Percentiles rank a stretch among this genome's conserved stretches.
Evolutionary conservation across 352 stramenopile genomes (phyloP).

Genomic region (Pythium folliculosum): DNA sequence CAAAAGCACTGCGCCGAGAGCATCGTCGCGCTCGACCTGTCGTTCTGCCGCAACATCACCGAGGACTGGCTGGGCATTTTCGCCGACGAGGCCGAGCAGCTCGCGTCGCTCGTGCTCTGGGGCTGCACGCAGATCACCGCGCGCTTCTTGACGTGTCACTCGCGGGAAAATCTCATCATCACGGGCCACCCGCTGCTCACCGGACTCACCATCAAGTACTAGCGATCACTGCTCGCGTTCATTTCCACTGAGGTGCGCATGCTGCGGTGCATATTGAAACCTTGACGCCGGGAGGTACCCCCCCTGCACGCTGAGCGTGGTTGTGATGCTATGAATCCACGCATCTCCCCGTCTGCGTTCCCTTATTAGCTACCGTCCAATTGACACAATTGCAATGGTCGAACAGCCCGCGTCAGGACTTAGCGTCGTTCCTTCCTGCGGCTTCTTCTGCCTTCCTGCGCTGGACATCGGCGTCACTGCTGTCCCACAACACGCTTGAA

Average conservation of each 20-base stretch:
- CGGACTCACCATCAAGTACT: conserved; percentile 73
- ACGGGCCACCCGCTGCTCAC: conserved; percentile 71
- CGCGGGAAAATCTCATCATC: conserved; percentile 60
- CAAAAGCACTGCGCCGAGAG: conserved; percentile 49
- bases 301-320: neutral
- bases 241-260: too few species aligned
- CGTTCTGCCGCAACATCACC: conserved; percentile 70
- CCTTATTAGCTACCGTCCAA: neutral
- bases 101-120: conserved; percentile 62
- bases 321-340: neutral
- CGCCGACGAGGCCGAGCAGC: conserved; percentile 43
- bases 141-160: conserved; percentile 71
- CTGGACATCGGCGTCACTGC: conserved; percentile 1
- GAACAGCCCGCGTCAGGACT: too few species aligned
- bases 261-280: neutral
- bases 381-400: neutral
- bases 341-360: too few species aligned
- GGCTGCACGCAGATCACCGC: conserved; percentile 82
- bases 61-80: conserved; percentile 73
- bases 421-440: neutral
- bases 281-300: neutral
- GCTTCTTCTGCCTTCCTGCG: conserved; percentile 10
- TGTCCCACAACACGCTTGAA: neutral
- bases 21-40: conserved; percentile 64
- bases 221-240: neutral